phyloP scores from a whole-genome alignment of 176 grass and related monocot genomes.

The Elymus sibiricus region DNA sequence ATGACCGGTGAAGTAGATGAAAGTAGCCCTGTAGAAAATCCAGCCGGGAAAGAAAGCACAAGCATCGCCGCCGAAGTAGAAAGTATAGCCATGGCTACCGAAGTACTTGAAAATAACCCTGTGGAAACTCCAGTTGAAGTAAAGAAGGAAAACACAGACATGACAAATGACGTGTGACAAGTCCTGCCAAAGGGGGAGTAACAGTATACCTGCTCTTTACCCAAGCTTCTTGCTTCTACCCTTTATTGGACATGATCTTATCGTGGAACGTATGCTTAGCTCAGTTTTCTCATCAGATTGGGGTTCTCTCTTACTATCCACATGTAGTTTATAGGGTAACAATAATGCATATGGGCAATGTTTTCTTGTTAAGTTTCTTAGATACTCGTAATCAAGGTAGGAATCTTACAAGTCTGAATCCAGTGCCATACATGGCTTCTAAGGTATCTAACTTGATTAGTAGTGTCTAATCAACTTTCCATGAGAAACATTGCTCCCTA shows the following conservation, averaged over 20 bases:
- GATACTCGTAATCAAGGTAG: neutral
- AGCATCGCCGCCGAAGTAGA: neutral
- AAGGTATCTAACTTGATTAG: neutral
- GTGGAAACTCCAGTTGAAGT: neutral
- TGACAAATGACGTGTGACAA: neutral
- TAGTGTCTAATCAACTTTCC: slow-evolving; percentile 6
- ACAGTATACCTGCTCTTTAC: neutral
- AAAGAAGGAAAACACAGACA: neutral
- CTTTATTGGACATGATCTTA: neutral
- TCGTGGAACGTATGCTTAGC: neutral
- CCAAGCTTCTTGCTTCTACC: neutral
- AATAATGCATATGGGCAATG: neutral
- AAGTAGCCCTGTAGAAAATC: neutral
- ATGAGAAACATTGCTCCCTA: neutral
- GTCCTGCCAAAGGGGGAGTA: slow-evolving; percentile 10
- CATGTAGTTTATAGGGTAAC: neutral
- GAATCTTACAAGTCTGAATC: neutral
- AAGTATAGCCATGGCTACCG: neutral
- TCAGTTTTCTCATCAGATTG: neutral
- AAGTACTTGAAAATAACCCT: neutral
- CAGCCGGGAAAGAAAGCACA: neutral
- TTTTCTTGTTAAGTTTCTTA: slow-evolving; percentile 6
- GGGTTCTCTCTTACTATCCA: slow-evolving; percentile 8
- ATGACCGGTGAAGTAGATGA: neutral
- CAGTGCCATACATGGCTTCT: neutral